A percentile compares a stretch with the other conserved stretches of the same genome.
phyloP scores from a whole-genome alignment of 208 protist species.

The Leishmania aethiopica region DNA sequence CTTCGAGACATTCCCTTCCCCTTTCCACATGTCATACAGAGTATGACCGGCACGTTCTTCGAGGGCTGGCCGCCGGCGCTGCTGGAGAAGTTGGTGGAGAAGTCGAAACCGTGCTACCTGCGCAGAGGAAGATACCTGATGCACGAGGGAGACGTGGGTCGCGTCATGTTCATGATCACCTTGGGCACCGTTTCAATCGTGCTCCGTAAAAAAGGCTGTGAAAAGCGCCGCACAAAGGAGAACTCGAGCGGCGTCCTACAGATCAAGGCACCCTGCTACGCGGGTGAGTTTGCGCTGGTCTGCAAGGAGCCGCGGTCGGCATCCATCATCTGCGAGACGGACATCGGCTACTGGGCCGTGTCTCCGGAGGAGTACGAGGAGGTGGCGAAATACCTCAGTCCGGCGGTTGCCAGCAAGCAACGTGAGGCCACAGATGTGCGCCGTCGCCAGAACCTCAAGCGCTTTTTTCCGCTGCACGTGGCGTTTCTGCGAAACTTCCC shows the following conservation, averaged over 20 bases:
- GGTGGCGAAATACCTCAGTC: constrained; percentile 69
- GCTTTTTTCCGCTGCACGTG: constrained; percentile 78
- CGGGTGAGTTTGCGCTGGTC: constrained; percentile 88
- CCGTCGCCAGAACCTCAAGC: constrained; percentile 78
- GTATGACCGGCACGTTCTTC: constrained; percentile 88
- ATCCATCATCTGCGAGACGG: constrained; percentile 86
- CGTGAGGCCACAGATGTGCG: constrained; percentile 86
- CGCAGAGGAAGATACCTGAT: constrained; percentile 76
- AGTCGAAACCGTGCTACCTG: constrained; percentile 65
- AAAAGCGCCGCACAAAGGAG: constrained; percentile 79
- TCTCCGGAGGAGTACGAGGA: constrained; percentile 83
- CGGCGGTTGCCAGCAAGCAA: constrained; percentile 79
- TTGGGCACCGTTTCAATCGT: constrained; percentile 69
- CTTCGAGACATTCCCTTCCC: constrained; percentile 80
- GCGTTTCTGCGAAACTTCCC: constrained; percentile 78
- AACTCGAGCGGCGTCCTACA: constrained; percentile 72
- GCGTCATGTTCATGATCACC: constrained; percentile 91
- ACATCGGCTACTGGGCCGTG: constrained; percentile 82
- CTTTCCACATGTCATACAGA: constrained; percentile 72
- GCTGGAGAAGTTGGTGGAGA: constrained; percentile 69
- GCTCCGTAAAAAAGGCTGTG: constrained; percentile 59
- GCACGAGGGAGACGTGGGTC: constrained; percentile 89
- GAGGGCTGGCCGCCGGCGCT: constrained; percentile 69
- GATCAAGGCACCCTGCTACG: constrained; percentile 85
- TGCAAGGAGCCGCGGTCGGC: constrained; percentile 88